Percentiles rank a stretch among this genome's conserved stretches.
These are phyloP conservation scores for Oidiodendron maius DNA, from an alignment of 495 filamentous ascomycete genomes.

Conservation along the genomic window DNA sequence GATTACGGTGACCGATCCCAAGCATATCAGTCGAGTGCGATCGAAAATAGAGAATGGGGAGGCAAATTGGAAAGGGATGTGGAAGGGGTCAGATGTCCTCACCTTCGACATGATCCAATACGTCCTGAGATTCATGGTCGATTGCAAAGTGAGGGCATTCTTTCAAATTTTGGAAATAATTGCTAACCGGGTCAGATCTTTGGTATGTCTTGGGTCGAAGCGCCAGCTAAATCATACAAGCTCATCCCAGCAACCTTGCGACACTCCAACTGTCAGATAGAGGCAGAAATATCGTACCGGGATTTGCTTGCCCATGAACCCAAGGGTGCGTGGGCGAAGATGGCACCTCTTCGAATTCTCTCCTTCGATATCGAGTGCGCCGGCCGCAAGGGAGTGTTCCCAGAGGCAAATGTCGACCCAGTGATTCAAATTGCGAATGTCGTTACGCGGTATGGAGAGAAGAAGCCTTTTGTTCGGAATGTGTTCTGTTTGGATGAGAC, in stretches of 20 bases:
- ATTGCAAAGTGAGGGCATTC: constrained; percentile 57
- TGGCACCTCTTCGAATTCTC: constrained; percentile 87
- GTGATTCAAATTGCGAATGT: constrained; percentile 99
- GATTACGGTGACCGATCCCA: constrained; percentile 85
- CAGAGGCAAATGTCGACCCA: constrained; percentile 82
- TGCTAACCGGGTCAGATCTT: constrained; percentile 49
- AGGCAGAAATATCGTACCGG: constrained; percentile 73
- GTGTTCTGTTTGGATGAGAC: constrained; percentile 92
- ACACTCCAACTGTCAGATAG: constrained; percentile 92
- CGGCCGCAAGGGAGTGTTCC: constrained; percentile 94
- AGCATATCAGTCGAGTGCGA: constrained; percentile 67
- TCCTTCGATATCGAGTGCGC: constrained; percentile 99
- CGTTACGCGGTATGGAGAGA: constrained; percentile 93
- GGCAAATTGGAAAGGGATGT: constrained; percentile 86
- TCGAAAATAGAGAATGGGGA: constrained; percentile 63
- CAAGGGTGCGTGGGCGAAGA: constrained; percentile 97
- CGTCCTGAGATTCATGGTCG: constrained; percentile 94
- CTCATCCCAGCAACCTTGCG: constrained; percentile 53
- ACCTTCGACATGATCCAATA: constrained; percentile 97
- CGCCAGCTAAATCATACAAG: constrained; percentile 64
- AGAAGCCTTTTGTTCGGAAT: constrained; percentile 92
- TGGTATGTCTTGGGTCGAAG: constrained; percentile 98
- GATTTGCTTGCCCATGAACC: constrained; percentile 82
- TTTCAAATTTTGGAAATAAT: not conserved
- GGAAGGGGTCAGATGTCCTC: constrained; percentile 70